Evolutionary conservation across 345 rosid genomes (phyloP), one percentile per base, ranked within the genome.

Genomic region (Eutrema heterophyllum): DNA sequence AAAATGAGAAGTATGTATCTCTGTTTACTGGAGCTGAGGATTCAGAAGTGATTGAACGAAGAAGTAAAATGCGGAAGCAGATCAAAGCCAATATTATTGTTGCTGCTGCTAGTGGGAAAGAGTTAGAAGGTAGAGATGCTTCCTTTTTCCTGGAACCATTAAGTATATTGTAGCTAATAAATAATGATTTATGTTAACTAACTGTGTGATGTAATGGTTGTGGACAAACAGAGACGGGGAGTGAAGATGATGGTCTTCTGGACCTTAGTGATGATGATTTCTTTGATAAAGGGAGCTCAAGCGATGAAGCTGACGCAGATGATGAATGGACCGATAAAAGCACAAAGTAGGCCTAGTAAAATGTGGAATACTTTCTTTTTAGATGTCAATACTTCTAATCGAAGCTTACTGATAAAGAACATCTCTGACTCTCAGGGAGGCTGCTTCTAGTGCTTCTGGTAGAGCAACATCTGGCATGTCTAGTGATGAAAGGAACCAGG

Each of bases 241-340:
- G 99, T 70, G 99, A 95, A 83, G 99, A 92, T 76, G 99, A 95
- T 81, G 97, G 98, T 54, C 87, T 84, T 78, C 82, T 92, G 79
- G 98, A 92, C 80, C 79, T 89, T 82, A 95, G 96, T 77, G 99
- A 95, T 68, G 99, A 95, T 81, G 97, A 92, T 80, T 92, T 92
- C 84, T 95, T 95, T 78, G 74, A 90, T 52, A 63, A 78, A 79
- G 97, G 97, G 83, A 88, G 88, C 78, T 92, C 99, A 38, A 95
- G 98, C 74, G 97, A 95, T 82, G 99, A 95, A 84, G 99, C 92
- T 41, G 93, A 95, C 68, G 99, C 98, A 18, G 97, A 95, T 82
- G 97, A 95, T 78, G 99, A 95, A 69, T 95, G 89, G 91, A 95
- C 99, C 0, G 98, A 95, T 75, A 92, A 90, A 82, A 95, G 97